A percentile compares a stretch with the other conserved stretches of the same genome.
Evolutionary conservation across 208 protist species (phyloP).

Genomic region (Acanthamoeba triangularis): DNA sequence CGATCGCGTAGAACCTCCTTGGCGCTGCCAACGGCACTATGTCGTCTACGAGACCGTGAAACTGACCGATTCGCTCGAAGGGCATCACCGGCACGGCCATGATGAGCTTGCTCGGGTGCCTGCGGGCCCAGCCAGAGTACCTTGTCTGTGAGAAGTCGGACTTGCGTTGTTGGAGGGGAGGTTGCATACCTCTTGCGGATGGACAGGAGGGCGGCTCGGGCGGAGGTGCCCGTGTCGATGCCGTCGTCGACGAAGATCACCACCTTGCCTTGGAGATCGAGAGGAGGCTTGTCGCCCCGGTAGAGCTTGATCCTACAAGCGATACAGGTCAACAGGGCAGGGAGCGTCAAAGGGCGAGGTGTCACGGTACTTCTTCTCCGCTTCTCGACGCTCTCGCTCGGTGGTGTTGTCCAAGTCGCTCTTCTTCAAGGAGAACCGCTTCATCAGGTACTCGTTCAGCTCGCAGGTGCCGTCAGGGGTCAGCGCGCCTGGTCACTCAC

Average conservation of each 20-base stretch:
- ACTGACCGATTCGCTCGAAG: background rate
- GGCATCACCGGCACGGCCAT: constrained; percentile 16
- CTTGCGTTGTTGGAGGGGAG: too few relatives aligned
- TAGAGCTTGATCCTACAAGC: background rate
- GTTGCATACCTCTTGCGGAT: background rate
- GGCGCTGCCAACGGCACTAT: background rate
- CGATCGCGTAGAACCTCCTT: background rate
- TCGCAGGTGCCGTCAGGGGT: background rate
- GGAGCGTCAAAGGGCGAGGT: background rate
- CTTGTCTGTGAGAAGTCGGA: background rate
- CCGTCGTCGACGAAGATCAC: constrained; percentile 36
- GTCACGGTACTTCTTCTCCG: background rate
- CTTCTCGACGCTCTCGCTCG: constrained; percentile 13
- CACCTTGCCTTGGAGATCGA: background rate
- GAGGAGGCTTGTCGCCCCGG: background rate
- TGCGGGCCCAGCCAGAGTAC: background rate
- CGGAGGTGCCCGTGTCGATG: constrained; percentile 13
- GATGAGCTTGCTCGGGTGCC: constrained; percentile 2
- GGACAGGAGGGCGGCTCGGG: background rate
- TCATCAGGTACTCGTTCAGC: constrained; percentile 8
- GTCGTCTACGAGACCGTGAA: background rate
- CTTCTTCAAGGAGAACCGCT: background rate
- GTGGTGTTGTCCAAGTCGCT: constrained; percentile 11
- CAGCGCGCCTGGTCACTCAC: constrained; percentile 8
- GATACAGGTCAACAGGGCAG: background rate